Conservation (phyloP, 2,329 filamentous ascomycete species). For the Pseudogymnoascus sp. region DNA sequence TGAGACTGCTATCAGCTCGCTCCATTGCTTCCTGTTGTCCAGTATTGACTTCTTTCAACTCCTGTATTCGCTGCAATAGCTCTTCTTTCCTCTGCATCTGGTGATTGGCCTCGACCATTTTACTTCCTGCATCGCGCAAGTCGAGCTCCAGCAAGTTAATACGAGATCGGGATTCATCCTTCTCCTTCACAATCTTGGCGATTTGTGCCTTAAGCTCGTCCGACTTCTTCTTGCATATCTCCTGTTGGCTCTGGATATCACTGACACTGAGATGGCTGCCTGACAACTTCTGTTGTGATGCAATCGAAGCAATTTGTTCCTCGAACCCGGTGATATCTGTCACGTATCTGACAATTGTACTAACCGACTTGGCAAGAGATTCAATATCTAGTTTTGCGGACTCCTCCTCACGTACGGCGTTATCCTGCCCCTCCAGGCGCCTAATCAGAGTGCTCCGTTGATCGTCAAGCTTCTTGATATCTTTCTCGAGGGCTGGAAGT, state of each 20-base stretch:
- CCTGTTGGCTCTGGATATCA: conserved; percentile 73
- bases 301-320: conserved; percentile 65
- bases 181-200: conserved; percentile 58
- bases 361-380: conserved; percentile 65
- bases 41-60: conserved; percentile 58
- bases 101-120: conserved; percentile 60
- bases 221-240: conserved; percentile 57
- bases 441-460: conserved; percentile 54
- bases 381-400: conserved; percentile 65
- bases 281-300: conserved; percentile 64
- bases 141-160: conserved; percentile 69
- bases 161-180: conserved; percentile 60
- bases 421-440: conserved; percentile 61
- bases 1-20: conserved; percentile 63
- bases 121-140: conserved; percentile 64
- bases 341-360: conserved; percentile 64
- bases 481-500: conserved; percentile 59
- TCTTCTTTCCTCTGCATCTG: conserved; percentile 75
- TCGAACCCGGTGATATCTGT: conserved; percentile 65
- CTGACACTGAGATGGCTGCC: conserved; percentile 60
- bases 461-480: conserved; percentile 52
- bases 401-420: conserved; percentile 54
- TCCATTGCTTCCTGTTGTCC: conserved; percentile 65
- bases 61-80: conserved; percentile 62
- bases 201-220: conserved; percentile 56